phyloP scores from a whole-genome alignment of 2,329 filamentous ascomycete genomes.

The Ambrosiella cleistominuta region DNA sequence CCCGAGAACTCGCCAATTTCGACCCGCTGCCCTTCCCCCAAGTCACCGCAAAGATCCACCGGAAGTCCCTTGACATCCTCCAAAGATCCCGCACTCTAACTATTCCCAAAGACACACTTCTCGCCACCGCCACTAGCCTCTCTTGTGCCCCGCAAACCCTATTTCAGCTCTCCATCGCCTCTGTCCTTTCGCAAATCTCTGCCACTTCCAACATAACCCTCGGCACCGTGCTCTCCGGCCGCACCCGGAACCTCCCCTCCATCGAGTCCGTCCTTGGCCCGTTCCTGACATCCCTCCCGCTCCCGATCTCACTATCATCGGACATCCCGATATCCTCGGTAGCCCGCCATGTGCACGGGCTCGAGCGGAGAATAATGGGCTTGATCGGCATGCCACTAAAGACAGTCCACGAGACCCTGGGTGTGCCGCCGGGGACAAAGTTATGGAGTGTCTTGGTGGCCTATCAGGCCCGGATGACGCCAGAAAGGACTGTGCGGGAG shows the following conservation, averaged over 20 bases:
- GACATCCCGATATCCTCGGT: slow-evolving; percentile 41
- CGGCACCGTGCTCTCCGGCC: slow-evolving; percentile 66
- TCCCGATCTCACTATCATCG: not conserved
- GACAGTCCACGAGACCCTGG: slow-evolving; percentile 32
- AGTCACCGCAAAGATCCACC: too few species aligned
- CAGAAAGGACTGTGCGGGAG: slow-evolving; percentile 30
- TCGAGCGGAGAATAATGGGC: slow-evolving; percentile 47
- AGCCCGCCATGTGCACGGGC: slow-evolving; percentile 42
- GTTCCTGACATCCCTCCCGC: slow-evolving; percentile 57
- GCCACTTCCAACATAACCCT: slow-evolving; percentile 51
- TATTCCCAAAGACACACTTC: not conserved
- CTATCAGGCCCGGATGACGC: slow-evolving; percentile 57
- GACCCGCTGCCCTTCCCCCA: too few species aligned
- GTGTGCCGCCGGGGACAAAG: slow-evolving; percentile 25
- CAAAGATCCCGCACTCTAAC: not conserved
- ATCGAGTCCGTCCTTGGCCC: slow-evolving; percentile 65
- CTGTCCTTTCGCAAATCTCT: slow-evolving; percentile 46
- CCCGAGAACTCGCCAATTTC: too few species aligned
- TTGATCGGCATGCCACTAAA: slow-evolving; percentile 46
- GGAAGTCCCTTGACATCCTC: too few species aligned
- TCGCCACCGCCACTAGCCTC: not conserved
- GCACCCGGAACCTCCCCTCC: slow-evolving; percentile 50
- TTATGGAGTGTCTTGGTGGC: slow-evolving; percentile 68
- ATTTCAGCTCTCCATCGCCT: slow-evolving; percentile 55
- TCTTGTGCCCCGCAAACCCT: slow-evolving; percentile 21